Base-by-base conservation (phyloP, 1,284 basidiomycete species). In the Moniliophthora roreri region DNA sequence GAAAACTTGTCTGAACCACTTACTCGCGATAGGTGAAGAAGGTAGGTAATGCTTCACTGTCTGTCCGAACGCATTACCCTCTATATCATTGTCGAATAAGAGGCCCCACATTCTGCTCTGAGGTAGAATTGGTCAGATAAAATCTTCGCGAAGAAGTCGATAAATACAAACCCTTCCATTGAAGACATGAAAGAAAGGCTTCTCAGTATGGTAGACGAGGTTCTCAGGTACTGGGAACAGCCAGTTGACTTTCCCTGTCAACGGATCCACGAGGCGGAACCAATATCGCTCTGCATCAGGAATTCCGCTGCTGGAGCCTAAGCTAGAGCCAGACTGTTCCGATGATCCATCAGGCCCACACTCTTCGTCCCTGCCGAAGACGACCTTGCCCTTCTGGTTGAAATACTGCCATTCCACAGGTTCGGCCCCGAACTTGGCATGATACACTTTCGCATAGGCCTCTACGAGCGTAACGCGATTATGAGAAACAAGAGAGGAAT, bases 181-280 rank as follows among this genome's bases (percentile, higher is more conserved):
- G 69, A 95, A 95, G 28, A 86, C 80, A 70, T 97, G 94, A 74
- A 97, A 97, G 75, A 95, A 97, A 1, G 93, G 90, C 58, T 90
- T 86, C 69, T 97, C 94, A 62, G 90, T 80, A 61, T 85, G 84
- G 70, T 95, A 98, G 53, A 86, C 79, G 63, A 95, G 86, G 57
- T 82, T 79, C 42, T 84, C 81, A 4, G 91, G 91, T 41, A 97
- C 76, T 62, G 88, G 87, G 69, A 96, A 93, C 68, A 89, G 83
- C 95, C 95, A 98, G 15, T 93, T 81, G 36, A 92, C 83, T 60
- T 89, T 90, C 34, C 86, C 79, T 2, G 83, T 83, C 28, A 81
- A 80, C 66, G 79, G 72, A 56, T 94, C 81, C 57, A 93, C 80
- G 39, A 96, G 83, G 24, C 91, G 79, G 67, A 91, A 87, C 74